Evolutionary conservation across 495 filamentous ascomycete genomes (phyloP), one percentile per base, ranked within the genome.

Genomic region (Podospora appendiculata): DNA sequence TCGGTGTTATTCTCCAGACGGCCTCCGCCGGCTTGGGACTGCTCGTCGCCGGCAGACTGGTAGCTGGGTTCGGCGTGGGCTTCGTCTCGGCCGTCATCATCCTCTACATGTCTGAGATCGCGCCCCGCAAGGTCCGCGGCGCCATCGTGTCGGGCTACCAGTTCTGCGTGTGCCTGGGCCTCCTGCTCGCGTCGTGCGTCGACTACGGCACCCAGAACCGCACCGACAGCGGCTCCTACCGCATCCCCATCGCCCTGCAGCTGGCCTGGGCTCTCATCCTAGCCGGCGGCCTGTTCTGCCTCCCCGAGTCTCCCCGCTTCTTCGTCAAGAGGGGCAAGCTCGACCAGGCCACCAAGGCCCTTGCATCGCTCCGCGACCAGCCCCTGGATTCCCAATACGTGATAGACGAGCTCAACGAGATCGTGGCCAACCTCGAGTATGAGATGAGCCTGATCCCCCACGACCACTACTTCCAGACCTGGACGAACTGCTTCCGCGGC

Each of bases 281-380:
- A 35, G 81, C 63, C 41, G 66, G 57, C 52, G 87, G 80, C 55
- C 74, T 86, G 38, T 52, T 82, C 53, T 60, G 79, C 53, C 79
- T 86, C 0, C 83, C 89, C 25, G 89, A 94, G 58, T 89, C 89
- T 0, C 89, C 89, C 13, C 85, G 89, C 41, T 94, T 79, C 77
- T 79, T 84, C 55, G 86, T 94, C 69, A 90, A 88, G 74, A 75
- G 79, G 53, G 86, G 82, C 56, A 75, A 81, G 55, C 71, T 86
- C 53, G 77, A 82, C 45, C 65, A 67, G 38, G 88, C 89, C 38
- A 74, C 77, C 51, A 72, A 73, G 48, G 64, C 83, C 0, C 81
- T 93, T 32, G 68, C 78, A 33, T 79, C 78, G 56, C 80, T 93
- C 35, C 85, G 88, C 52, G 79, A 84, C 53, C 77, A 90, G 56